Percentiles rank a stretch among this genome's conserved stretches.
Evolutionary conservation across 176 grass and related monocot species (phyloP).

Genomic region (Triticum monococcum): DNA sequence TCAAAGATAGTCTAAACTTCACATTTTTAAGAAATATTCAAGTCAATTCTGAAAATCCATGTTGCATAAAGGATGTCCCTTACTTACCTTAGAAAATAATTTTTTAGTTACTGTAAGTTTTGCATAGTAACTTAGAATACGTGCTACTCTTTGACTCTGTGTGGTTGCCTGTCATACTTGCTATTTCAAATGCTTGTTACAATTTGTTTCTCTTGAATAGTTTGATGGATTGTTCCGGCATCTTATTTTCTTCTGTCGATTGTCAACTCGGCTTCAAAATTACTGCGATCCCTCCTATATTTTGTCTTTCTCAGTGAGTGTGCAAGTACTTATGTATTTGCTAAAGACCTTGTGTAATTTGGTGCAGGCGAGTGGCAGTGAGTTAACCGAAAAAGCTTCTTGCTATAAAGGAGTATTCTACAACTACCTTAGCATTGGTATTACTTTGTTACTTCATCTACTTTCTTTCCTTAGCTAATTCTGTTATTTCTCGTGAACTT

Average conservation of each 20-base stretch:
- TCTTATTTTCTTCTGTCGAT: conserved; percentile 19
- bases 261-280: background rate
- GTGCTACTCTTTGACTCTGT: background rate
- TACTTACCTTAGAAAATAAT: background rate
- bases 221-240: background rate
- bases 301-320: background rate
- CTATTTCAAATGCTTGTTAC: background rate
- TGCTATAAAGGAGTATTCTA: conserved; percentile 94
- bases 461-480: conserved; percentile 8
- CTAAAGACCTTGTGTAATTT: conserved; percentile 21
- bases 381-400: conserved; percentile 76
- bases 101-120: background rate
- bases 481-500: background rate
- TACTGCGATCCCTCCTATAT: background rate
- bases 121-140: background rate
- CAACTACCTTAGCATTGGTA: conserved; percentile 99
- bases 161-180: background rate
- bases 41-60: background rate
- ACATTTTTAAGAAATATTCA: background rate
- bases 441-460: conserved; percentile 24
- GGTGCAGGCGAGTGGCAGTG: conserved; percentile 61
- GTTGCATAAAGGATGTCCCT: background rate
- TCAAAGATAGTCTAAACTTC: background rate
- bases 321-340: background rate
- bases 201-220: background rate